Base-by-base conservation (phyloP, 768 basidiomycete species). In the Lactifluus rugatus region DNA sequence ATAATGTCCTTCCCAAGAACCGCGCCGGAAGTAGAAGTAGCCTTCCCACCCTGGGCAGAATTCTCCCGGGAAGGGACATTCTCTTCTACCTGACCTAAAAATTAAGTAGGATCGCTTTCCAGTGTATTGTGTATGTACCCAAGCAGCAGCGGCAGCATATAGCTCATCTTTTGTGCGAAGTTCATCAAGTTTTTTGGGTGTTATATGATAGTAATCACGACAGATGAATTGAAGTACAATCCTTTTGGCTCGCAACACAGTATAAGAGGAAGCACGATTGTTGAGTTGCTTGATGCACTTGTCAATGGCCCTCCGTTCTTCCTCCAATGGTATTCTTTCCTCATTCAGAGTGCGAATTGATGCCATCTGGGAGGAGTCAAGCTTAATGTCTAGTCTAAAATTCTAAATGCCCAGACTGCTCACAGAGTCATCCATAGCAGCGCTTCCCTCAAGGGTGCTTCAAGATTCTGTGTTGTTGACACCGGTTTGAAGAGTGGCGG, bases 1-100 rank as follows among this genome's bases (percentile, higher is more conserved):
- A 73, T 68, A 14, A 72, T 54, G 52, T 69, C 65, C 32, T 64
- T 62, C 1, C 71, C 70, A 5, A 74, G 68, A 19, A 73, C 58
- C 0, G 26, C 19, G 3, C 26, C 26, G n/a, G 36, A 48, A 17
- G 10, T 19, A 5, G 36, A 23, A 23, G n/a, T 2, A 4, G 14
- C 19, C 34, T 39, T 49, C 28, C 6, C 6, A 6, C 26, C n/a
- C 26, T 41, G 46, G 7, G 1, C 5, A 11, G 54, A 9, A 39
- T 39, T 21, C 23, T 48, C 46, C 13, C 10, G 32, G 19, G 11
- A 34, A 8, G 6, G 46, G 26, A 7, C 19, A 39, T 48, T 55
- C 7, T 5, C 26, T n/a, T 48, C 31, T 19, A 48, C 48, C 48
- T 48, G 11, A 25, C 28, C n/a, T 2, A 14, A 48, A 13, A 48